A percentile compares a stretch with the other conserved stretches of the same genome.
phyloP scores from a whole-genome alignment of 2,329 filamentous ascomycete species.

The Exophiala bonariae region DNA sequence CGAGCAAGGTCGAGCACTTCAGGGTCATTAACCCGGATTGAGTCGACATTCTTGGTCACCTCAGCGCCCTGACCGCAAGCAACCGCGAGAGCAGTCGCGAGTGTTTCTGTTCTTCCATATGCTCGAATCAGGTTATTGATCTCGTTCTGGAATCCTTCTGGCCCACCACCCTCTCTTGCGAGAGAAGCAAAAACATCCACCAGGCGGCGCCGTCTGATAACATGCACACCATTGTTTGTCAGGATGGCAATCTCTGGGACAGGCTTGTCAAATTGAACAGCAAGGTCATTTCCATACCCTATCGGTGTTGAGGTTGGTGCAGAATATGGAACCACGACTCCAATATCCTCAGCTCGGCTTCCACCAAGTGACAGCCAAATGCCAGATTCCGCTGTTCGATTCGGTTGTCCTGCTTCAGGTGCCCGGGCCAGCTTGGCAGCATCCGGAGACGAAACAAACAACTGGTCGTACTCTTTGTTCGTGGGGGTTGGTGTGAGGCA shows the following conservation, averaged over 20 bases:
- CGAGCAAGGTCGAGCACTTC: slow-evolving; percentile 82
- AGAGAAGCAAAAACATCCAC: slow-evolving; percentile 90
- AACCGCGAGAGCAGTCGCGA: slow-evolving; percentile 87
- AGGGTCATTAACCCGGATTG: slow-evolving; percentile 74
- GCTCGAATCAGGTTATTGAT: slow-evolving; percentile 79
- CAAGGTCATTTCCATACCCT: slow-evolving; percentile 92
- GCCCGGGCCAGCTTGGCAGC: slow-evolving; percentile 73
- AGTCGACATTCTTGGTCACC: slow-evolving; percentile 67
- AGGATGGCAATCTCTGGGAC: slow-evolving; percentile 84
- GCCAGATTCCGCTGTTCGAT: slow-evolving; percentile 73
- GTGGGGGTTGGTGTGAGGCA: slow-evolving; percentile 71
- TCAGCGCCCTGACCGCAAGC: slow-evolving; percentile 92
- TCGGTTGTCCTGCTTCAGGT: slow-evolving; percentile 52
- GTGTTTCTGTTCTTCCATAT: slow-evolving; percentile 86
- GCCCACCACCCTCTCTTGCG: slow-evolving; percentile 70
- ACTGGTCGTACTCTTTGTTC: slow-evolving; percentile 59
- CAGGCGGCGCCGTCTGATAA: slow-evolving; percentile 77
- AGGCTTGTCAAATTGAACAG: slow-evolving; percentile 87
- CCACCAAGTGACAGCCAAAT: slow-evolving; percentile 76
- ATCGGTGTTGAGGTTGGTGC: slow-evolving; percentile 65
- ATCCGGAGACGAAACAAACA: slow-evolving; percentile 88
- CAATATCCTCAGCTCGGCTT: slow-evolving; percentile 74
- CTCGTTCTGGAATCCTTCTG: slow-evolving; percentile 78
- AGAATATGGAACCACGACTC: slow-evolving; percentile 72
- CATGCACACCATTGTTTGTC: slow-evolving; percentile 86